Conservation (phyloP, 2,329 filamentous ascomycete species). For the Dryadomyces quercivorus region DNA sequence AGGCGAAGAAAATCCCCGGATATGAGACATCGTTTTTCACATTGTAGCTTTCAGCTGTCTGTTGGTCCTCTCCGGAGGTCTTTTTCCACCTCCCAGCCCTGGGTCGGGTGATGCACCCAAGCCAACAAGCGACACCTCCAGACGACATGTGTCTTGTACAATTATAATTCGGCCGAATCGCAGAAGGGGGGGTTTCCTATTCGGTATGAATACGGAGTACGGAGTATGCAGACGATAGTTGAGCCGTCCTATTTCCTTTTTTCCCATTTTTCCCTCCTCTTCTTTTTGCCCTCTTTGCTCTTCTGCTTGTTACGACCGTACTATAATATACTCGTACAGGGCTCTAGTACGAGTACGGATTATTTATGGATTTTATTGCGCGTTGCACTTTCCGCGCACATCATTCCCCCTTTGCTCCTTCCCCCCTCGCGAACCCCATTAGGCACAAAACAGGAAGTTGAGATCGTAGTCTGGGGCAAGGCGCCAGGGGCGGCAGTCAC, state of each 20-base stretch:
- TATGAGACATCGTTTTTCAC: not conserved
- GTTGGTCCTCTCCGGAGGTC: not conserved
- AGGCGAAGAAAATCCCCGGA: not conserved
- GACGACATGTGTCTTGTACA: too few relatives aligned
- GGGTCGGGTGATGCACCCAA: not conserved
- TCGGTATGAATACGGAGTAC: not conserved
- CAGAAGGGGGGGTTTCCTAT: not conserved
- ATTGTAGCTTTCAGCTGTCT: not conserved
- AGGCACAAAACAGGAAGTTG: not conserved
- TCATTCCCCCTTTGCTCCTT: not conserved
- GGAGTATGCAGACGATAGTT: not conserved
- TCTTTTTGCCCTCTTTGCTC: not conserved
- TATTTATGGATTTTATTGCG: not conserved
- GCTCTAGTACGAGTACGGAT: too few relatives aligned
- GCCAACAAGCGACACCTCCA: not conserved
- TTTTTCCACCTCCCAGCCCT: not conserved
- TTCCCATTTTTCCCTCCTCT: not conserved
- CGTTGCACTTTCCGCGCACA: not conserved
- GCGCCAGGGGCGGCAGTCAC: not conserved
- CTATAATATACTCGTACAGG: too few relatives aligned
- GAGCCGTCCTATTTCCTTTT: not conserved
- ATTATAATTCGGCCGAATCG: not conserved
- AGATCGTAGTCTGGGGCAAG: not conserved
- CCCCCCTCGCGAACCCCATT: not conserved
- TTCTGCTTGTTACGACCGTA: not conserved